phyloP scores from a whole-genome alignment of 306 rosid species.

The Citrullus amarus region DNA sequence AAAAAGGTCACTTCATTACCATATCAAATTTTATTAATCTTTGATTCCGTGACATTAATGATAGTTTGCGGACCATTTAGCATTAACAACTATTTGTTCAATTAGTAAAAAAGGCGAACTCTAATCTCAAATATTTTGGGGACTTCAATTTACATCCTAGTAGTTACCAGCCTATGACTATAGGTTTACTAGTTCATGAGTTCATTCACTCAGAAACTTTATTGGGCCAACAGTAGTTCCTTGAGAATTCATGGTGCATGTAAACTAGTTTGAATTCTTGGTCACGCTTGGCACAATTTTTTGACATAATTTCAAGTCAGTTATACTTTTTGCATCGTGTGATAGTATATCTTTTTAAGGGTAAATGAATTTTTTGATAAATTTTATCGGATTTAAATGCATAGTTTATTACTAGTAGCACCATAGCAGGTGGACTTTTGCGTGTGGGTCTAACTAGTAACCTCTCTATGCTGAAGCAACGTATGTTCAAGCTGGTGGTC shows the following conservation, averaged over 20 bases:
- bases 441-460: background rate
- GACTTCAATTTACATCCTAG: background rate
- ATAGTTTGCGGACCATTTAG: background rate
- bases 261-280: background rate
- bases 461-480: background rate
- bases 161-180: background rate
- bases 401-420: background rate
- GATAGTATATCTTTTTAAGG: background rate
- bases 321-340: background rate
- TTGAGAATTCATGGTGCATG: background rate
- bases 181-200: background rate
- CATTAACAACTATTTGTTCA: background rate
- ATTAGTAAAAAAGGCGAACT: background rate
- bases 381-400: background rate
- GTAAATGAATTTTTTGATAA: background rate
- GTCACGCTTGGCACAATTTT: background rate
- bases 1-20: slow-evolving; percentile 51
- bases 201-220: background rate
- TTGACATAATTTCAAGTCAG: background rate
- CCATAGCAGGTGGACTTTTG: background rate
- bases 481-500: background rate
- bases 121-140: background rate
- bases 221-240: background rate
- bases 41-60: background rate
- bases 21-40: background rate